phyloP scores from a whole-genome alignment of 306 rosid genomes.

The Quercus wislizeni region DNA sequence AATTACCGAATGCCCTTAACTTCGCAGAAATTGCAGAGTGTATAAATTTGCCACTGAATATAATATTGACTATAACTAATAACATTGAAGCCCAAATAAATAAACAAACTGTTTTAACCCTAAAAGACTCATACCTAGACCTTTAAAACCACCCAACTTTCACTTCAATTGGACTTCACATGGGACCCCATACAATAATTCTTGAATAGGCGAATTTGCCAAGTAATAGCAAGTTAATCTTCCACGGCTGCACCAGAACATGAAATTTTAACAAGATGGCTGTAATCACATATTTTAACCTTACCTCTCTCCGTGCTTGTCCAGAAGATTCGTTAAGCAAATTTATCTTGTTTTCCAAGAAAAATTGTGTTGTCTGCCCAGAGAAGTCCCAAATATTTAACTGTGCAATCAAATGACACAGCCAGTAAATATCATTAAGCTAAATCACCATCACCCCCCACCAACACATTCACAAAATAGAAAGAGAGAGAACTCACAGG shows the following conservation, averaged over 20 bases:
- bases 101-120: no score
- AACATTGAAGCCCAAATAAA: no score
- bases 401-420: constrained; percentile 47
- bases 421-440: constrained; percentile 22
- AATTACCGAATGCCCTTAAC: no score
- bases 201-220: no score
- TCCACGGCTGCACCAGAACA: background rate
- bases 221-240: no score
- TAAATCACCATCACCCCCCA: background rate
- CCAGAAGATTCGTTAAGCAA: constrained; percentile 41
- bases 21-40: no score
- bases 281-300: background rate
- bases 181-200: no score
- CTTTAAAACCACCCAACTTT: no score
- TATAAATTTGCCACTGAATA: no score
- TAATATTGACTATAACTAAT: no score
- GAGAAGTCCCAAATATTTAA: constrained; percentile 94
- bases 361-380: constrained; percentile 69
- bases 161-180: no score
- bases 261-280: background rate
- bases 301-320: constrained; percentile 62
- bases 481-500: constrained; percentile 44
- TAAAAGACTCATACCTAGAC: no score
- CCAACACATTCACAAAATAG: background rate
- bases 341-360: constrained; percentile 42